Percentiles rank a stretch among this genome's conserved stretches.
phyloP scores from a whole-genome alignment of 805 yeast genomes.

The Lipomyces kockii region DNA sequence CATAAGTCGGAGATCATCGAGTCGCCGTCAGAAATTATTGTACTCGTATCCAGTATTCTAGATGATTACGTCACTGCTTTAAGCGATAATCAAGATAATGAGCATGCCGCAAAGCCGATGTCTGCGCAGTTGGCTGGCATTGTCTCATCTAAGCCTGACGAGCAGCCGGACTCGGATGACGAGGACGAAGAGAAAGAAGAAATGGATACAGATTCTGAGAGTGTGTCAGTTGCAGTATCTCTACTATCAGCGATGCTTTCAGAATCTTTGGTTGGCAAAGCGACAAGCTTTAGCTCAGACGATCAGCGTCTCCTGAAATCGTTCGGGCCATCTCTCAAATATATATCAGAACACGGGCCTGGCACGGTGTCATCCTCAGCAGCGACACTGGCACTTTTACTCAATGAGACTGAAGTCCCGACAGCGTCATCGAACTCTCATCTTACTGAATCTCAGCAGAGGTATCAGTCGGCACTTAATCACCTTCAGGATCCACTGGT shows the following conservation, averaged over 20 bases:
- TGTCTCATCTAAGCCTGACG: conserved; percentile 19
- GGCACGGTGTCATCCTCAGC: conserved; percentile 32
- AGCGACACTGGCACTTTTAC: conserved; percentile 28
- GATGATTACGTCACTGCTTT: conserved; percentile 39
- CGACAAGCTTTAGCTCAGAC: conserved; percentile 12
- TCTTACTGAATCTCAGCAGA: conserved; percentile 33
- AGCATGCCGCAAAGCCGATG: conserved; percentile 45
- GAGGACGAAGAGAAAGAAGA: conserved; percentile 41
- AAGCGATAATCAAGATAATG: conserved; percentile 47
- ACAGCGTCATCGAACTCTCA: conserved; percentile 3
- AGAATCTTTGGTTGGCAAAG: conserved; percentile 36
- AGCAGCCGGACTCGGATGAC: conserved; percentile 41
- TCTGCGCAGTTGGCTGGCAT: conserved; percentile 24
- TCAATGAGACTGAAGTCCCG: conserved; percentile 26
- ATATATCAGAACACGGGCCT: conserved; percentile 31
- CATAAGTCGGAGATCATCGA: conserved; percentile 62
- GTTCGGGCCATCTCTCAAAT: conserved; percentile 28
- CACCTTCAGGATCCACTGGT: conserved; percentile 76
- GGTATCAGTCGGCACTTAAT: conserved; percentile 62
- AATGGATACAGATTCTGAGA: conserved; percentile 41
- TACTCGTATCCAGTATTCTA: conserved; percentile 53
- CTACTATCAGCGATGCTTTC: conserved; percentile 43
- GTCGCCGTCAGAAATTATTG: conserved; percentile 62
- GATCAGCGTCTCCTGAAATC: conserved; percentile 27
- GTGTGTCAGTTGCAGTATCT: conserved; percentile 44